Conservation (phyloP, 2,329 filamentous ascomycete species). For the Rhynchosporium graminicola region DNA sequence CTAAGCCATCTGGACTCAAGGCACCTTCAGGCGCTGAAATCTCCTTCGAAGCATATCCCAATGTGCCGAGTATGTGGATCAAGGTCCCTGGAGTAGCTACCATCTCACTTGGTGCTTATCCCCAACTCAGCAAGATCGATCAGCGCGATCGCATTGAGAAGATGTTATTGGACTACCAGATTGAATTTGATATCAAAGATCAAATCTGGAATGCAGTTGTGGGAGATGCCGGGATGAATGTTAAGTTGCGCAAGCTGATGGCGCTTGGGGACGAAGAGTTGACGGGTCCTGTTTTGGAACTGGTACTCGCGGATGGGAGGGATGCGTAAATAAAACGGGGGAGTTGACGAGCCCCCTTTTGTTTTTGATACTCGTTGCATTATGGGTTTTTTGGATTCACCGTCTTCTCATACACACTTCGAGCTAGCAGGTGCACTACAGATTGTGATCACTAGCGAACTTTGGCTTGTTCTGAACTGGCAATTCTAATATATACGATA, state of each 20-base stretch:
- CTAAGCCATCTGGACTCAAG: not conserved
- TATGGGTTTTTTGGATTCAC: too few relatives aligned
- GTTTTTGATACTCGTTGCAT: not conserved
- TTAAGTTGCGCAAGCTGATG: slow-evolving; percentile 15
- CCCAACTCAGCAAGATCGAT: slow-evolving; percentile 19
- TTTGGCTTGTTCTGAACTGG: too few relatives aligned
- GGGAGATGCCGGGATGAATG: not conserved
- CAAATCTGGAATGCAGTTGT: slow-evolving; percentile 13
- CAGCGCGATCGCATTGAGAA: slow-evolving; percentile 15
- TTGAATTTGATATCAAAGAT: slow-evolving; percentile 16
- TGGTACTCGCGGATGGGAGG: slow-evolving; percentile 18
- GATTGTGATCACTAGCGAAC: too few relatives aligned
- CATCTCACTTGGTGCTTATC: slow-evolving; percentile 22
- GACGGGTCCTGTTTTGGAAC: slow-evolving; percentile 12
- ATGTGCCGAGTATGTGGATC: slow-evolving; percentile 14
- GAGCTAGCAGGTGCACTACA: too few relatives aligned
- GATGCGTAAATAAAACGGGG: not conserved
- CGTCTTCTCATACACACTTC: too few relatives aligned
- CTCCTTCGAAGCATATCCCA: slow-evolving; percentile 6
- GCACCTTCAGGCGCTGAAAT: not conserved
- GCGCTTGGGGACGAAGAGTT: slow-evolving; percentile 7
- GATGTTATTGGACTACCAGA: slow-evolving; percentile 17
- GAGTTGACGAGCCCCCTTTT: not conserved
- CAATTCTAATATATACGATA: too few relatives aligned
- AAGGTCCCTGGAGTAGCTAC: slow-evolving; percentile 15